A percentile compares a stretch with the other conserved stretches of the same genome.
Conservation (phyloP, 306 rosid species). For the Ochetophila trinervis region DNA sequence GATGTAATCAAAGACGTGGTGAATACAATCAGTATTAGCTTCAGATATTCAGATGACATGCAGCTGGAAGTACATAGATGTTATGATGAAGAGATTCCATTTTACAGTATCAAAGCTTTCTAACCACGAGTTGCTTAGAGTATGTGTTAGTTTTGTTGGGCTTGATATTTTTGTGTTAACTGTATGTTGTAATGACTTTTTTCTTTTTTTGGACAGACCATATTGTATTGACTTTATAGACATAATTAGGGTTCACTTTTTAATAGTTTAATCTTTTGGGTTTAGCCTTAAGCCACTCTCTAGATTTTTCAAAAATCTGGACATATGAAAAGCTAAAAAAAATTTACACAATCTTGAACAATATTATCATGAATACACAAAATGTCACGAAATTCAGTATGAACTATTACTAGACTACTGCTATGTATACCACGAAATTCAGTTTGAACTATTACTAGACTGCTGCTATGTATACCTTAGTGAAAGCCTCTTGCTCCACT, state of each 20-base stretch:
- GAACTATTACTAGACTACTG: not conserved
- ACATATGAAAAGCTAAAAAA: not conserved
- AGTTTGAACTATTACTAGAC: slow-evolving; percentile 2
- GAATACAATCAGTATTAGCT: not conserved
- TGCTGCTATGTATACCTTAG: slow-evolving; percentile 49
- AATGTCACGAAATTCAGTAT: slow-evolving; percentile 10
- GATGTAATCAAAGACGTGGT: too few species aligned
- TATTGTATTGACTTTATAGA: too few species aligned
- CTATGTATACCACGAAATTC: slow-evolving; percentile 1
- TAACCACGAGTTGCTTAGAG: not conserved
- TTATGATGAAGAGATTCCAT: not conserved
- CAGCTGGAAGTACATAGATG: not conserved
- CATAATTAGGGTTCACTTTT: too few species aligned
- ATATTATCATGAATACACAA: not conserved
- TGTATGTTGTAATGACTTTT: too few species aligned
- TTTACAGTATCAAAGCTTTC: not conserved
- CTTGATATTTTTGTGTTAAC: too few species aligned
- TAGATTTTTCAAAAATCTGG: not conserved
- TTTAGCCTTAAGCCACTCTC: not conserved
- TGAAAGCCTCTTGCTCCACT: slow-evolving; percentile 75
- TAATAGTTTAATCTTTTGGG: too few species aligned
- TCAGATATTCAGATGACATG: not conserved
- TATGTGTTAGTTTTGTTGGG: not conserved
- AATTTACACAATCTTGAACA: not conserved
- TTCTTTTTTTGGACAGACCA: too few species aligned